Percentiles rank a stretch among this genome's conserved stretches.
These are phyloP conservation scores for Alternaria arborescens DNA, from an alignment of 2,329 filamentous ascomycete species.

Conservation along the genomic window DNA sequence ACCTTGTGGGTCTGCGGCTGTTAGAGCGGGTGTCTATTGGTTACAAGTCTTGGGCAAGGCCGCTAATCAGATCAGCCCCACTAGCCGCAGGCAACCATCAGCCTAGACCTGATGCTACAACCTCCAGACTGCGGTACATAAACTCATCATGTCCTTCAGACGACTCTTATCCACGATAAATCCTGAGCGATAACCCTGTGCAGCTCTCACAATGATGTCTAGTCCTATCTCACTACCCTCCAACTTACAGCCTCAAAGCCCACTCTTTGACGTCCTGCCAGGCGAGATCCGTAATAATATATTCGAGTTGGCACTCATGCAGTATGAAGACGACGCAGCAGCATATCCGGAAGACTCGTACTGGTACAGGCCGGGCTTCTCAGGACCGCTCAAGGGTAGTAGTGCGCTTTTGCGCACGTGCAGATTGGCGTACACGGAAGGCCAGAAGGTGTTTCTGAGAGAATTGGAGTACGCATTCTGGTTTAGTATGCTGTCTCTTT, in stretches of 20 bases:
- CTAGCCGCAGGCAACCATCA: constrained; percentile 1
- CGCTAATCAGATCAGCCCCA: neutral
- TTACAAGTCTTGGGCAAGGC: neutral
- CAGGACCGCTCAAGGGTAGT: constrained; percentile 12
- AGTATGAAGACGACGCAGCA: constrained; percentile 12
- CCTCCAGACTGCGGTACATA: neutral
- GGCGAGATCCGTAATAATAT: constrained; percentile 19
- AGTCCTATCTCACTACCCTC: neutral
- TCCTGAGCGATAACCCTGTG: too few species aligned
- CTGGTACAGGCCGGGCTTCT: constrained; percentile 19
- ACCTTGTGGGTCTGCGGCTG: neutral
- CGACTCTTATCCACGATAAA: neutral
- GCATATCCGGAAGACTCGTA: constrained; percentile 17
- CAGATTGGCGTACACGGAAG: constrained; percentile 14
- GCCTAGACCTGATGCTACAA: neutral
- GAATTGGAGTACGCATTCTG: constrained; percentile 17
- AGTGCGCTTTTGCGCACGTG: constrained; percentile 19
- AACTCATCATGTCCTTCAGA: neutral
- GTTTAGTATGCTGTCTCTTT: constrained; percentile 10
- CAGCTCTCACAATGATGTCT: constrained; percentile 4
- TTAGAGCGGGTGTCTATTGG: neutral
- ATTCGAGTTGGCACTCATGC: constrained; percentile 16
- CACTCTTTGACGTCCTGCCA: constrained; percentile 14
- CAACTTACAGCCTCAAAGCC: constrained; percentile 15
- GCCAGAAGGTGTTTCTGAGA: constrained; percentile 15